These are phyloP conservation scores for Coniochaeta sp. DNA, from an alignment of 2,329 filamentous ascomycete species.

Conservation along the genomic window DNA sequence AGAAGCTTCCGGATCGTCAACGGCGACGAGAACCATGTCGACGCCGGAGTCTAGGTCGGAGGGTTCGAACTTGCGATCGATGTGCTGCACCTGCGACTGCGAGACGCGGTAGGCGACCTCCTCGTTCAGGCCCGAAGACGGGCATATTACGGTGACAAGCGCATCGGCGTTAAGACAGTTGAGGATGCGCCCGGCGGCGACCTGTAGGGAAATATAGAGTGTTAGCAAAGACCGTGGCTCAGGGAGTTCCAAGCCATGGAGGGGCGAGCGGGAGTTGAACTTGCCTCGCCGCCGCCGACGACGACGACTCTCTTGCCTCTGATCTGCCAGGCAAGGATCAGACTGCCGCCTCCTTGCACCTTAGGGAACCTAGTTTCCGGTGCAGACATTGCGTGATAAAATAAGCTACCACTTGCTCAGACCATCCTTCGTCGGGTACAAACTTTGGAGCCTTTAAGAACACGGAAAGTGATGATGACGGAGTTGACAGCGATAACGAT, in stretches of 20 bases:
- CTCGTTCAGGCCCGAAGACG: constrained; percentile 70
- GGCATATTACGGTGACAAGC: constrained; percentile 78
- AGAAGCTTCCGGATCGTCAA: constrained; percentile 91
- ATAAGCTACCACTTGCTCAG: constrained; percentile 16
- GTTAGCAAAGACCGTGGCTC: background rate
- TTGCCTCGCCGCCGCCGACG: constrained; percentile 88
- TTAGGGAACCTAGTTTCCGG: constrained; percentile 54
- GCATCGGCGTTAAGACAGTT: constrained; percentile 95
- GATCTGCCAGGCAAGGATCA: constrained; percentile 95
- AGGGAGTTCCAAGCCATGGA: background rate
- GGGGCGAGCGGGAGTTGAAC: constrained; percentile 16
- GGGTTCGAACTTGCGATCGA: constrained; percentile 79
- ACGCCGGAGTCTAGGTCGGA: constrained; percentile 76
- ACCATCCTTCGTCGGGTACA: constrained; percentile 5
- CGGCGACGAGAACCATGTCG: constrained; percentile 86
- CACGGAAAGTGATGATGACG: background rate
- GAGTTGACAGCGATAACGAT: background rate
- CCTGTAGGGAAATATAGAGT: constrained; percentile 42
- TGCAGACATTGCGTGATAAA: constrained; percentile 9
- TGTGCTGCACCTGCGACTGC: constrained; percentile 66
- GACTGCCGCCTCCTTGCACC: constrained; percentile 82
- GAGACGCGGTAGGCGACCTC: constrained; percentile 81
- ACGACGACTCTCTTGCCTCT: constrained; percentile 84
- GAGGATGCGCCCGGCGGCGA: constrained; percentile 88
- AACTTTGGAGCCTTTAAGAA: background rate